Evolutionary conservation across 1,284 basidiomycete genomes (phyloP).

Genomic region (Naganishia sp.): DNA sequence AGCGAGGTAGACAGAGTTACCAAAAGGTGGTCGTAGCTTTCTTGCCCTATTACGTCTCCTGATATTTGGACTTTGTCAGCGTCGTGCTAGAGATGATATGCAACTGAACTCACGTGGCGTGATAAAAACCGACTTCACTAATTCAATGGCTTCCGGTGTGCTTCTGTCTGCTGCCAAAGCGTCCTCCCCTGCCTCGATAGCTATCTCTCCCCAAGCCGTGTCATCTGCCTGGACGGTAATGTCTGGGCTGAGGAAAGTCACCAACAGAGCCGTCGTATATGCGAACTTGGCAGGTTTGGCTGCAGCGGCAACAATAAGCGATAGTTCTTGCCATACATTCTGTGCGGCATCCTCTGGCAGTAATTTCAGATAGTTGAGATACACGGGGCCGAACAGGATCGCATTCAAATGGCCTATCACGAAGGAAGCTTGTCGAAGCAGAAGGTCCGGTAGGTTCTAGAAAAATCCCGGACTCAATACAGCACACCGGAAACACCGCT

Average conservation of each 20-base stretch:
- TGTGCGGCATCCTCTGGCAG: neutral
- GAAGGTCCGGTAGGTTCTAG: constrained; percentile 8
- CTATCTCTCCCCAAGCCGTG: constrained; percentile 30
- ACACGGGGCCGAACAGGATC: constrained; percentile 14
- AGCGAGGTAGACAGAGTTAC: constrained; percentile 22
- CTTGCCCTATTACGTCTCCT: constrained; percentile 25
- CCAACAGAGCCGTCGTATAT: constrained; percentile 22
- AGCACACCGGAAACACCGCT: neutral
- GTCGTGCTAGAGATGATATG: neutral
- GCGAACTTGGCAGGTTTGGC: constrained; percentile 10
- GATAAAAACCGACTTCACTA: constrained; percentile 18
- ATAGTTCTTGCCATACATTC: constrained; percentile 21
- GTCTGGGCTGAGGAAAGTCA: constrained; percentile 7
- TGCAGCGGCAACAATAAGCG: neutral
- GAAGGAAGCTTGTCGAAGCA: neutral
- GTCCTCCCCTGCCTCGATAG: constrained; percentile 29
- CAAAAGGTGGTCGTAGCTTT: constrained; percentile 24
- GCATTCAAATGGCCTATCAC: constrained; percentile 3
- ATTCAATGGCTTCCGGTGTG: constrained; percentile 16
- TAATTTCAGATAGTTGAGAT: constrained; percentile 13
- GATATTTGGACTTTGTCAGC: neutral
- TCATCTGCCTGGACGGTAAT: constrained; percentile 1
- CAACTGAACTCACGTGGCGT: constrained; percentile 15
- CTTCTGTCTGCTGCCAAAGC: constrained; percentile 3
- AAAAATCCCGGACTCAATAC: neutral